Conservation (phyloP, 2,329 filamentous ascomycete species). For the Trichophyton verrucosum region DNA sequence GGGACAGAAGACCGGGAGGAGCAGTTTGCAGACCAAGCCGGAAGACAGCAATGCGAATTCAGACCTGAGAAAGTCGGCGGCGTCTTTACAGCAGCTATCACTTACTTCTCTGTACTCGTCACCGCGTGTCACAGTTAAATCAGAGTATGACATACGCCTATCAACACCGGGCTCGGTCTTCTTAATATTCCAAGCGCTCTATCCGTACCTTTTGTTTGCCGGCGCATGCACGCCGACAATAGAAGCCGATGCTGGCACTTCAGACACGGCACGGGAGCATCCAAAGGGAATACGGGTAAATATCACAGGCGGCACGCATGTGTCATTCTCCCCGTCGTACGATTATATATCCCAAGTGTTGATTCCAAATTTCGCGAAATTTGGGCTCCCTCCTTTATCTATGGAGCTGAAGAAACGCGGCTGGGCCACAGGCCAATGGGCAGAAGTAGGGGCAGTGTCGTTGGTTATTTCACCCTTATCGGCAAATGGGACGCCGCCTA, state of each 20-base stretch:
- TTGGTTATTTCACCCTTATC: slow-evolving; percentile 37
- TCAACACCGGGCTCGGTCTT: slow-evolving; percentile 42
- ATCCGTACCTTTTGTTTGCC: slow-evolving; percentile 45
- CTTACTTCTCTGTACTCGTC: background rate
- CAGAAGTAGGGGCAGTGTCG: slow-evolving; percentile 37
- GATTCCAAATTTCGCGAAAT: slow-evolving; percentile 38
- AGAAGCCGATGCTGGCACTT: slow-evolving; percentile 3
- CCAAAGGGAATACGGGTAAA: slow-evolving; percentile 25
- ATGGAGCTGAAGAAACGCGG: slow-evolving; percentile 37
- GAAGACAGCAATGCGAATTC: background rate
- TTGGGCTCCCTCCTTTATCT: slow-evolving; percentile 40
- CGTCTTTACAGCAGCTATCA: slow-evolving; percentile 1
- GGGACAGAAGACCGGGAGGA: background rate
- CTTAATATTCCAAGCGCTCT: slow-evolving; percentile 46
- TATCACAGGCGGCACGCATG: slow-evolving; percentile 48
- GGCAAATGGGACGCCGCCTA: background rate
- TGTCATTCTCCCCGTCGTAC: slow-evolving; percentile 41
- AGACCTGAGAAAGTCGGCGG: background rate
- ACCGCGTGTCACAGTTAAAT: slow-evolving; percentile 14
- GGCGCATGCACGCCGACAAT: slow-evolving; percentile 11
- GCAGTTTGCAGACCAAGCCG: background rate
- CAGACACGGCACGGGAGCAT: background rate
- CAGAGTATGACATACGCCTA: slow-evolving; percentile 32
- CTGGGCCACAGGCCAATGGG: slow-evolving; percentile 38
- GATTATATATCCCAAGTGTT: slow-evolving; percentile 47